Base-by-base conservation (phyloP, 345 rosid species). In the Bruguiera gymnorhiza region DNA sequence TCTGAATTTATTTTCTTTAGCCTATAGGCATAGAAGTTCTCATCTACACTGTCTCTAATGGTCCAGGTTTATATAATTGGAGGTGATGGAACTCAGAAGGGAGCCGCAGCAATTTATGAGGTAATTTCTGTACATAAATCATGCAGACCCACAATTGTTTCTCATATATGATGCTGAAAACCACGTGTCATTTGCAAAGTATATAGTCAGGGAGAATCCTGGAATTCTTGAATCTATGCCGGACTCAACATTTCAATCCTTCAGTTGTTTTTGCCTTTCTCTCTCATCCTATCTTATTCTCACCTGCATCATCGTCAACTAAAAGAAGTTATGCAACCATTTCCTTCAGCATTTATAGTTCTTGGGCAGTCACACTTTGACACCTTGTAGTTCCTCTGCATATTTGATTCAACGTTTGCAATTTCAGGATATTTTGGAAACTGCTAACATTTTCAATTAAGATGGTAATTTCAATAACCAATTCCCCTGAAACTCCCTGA, bases 51-150 rank as follows among this genome's bases (percentile, higher is more conserved):
- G 57, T 64, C 59, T 50, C 64, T 70, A 34, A 29, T 66, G 74
- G 54, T 74, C 46, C 74, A 90, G 96, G 96, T 88, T 61, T 90
- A 86, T 73, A 85, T 90, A 68, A 86, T 88, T 72, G 96, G 96
- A 70, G 96, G 96, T 54, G 96, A 90, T 83, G 96, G 96, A 79
- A 85, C 89, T 69, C 96, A 82, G 78, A 90, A 75, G 70, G 96
- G 90, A 80, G 91, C 90, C 36, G 80, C 83, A 65, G 81, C 82
- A 36, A 82, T 90, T 54, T 90, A 76, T 57, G 85, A 90, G 89
- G 96, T 93, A 77, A 67, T 19, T 29, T 29, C 54, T 15, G 15
- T 63, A 8, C 31, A 6, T 48, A 39, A 18, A 46, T 21, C 62
- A 19, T 18, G 19, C 10, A 11, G 39, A 37, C 56, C 1, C 18